phyloP scores from a whole-genome alignment of 2,329 filamentous ascomycete genomes.

The Diaporthe aspalathi region DNA sequence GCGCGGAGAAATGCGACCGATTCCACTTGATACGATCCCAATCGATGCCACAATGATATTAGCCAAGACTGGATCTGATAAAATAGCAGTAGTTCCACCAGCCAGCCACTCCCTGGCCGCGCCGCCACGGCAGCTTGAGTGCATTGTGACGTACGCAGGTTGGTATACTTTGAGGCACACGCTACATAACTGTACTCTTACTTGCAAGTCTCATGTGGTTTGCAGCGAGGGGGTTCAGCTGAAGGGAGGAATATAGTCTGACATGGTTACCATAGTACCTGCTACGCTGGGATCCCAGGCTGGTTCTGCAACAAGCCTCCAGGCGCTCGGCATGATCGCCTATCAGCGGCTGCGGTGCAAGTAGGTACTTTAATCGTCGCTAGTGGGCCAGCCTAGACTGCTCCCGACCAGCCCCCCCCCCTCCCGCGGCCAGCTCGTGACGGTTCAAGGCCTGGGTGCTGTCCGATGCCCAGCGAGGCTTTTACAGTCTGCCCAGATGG shows the following conservation, averaged over 20 bases:
- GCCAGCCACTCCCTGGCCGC: slow-evolving; percentile 1
- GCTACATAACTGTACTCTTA: too few relatives aligned
- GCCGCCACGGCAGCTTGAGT: neutral
- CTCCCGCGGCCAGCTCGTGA: neutral
- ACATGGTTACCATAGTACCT: too few relatives aligned
- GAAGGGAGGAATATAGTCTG: too few relatives aligned
- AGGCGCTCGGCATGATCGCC: too few relatives aligned
- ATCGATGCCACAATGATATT: neutral
- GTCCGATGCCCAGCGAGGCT: neutral
- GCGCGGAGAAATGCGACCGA: slow-evolving; percentile 18
- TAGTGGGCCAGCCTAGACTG: neutral
- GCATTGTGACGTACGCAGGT: too few relatives aligned
- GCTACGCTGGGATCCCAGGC: too few relatives aligned
- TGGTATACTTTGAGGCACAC: too few relatives aligned
- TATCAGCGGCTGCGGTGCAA: too few relatives aligned
- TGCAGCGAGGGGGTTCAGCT: too few relatives aligned
- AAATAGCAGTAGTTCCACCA: neutral
- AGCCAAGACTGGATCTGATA: neutral
- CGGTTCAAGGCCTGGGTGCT: neutral
- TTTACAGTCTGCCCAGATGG: neutral
- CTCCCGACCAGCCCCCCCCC: neutral
- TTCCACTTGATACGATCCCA: neutral
- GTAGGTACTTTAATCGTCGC: neutral
- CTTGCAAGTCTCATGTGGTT: too few relatives aligned
- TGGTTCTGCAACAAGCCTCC: too few relatives aligned